Evolutionary conservation across 75 land plant species (phyloP).

Genomic region (Picea glauca): DNA sequence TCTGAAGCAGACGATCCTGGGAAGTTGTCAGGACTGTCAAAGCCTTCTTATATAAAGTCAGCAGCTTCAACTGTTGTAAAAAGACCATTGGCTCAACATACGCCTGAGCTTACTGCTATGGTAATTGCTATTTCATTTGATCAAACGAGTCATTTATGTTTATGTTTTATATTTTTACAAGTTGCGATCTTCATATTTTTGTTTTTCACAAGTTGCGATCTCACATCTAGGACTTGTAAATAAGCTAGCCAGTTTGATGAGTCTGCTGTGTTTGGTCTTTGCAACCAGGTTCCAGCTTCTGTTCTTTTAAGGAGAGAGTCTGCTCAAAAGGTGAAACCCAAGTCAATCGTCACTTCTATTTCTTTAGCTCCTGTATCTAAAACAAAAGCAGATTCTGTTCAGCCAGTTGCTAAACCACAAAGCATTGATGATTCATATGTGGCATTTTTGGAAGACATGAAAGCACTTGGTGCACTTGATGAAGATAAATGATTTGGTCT

Average conservation of each 20-base stretch:
- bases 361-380: constrained; percentile 16
- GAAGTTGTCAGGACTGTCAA: constrained; percentile 30
- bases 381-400: constrained; percentile 12
- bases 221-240: not conserved
- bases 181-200: not conserved
- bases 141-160: not conserved
- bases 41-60: constrained; percentile 95
- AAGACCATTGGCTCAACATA: constrained; percentile 98
- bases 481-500: not conserved
- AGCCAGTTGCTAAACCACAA: constrained; percentile 55
- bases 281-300: constrained; percentile 91
- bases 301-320: constrained; percentile 92
- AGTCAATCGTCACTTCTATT: constrained; percentile 29
- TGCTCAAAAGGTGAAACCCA: constrained; percentile 68
- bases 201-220: not conserved
- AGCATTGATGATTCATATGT: constrained; percentile 92
- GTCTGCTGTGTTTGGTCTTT: not conserved
- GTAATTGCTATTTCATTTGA: constrained; percentile 23
- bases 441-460: constrained; percentile 99
- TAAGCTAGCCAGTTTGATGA: not conserved
- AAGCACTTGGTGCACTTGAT: constrained; percentile 97
- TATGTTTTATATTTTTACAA: not conserved
- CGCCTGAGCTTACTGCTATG: constrained; percentile 97
- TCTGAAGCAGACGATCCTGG: constrained; percentile 34
- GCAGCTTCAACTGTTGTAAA: constrained; percentile 96